Percentiles rank a stretch among this genome's conserved stretches.
Conservation (phyloP, 495 filamentous ascomycete genomes). For the Halenospora varia region DNA sequence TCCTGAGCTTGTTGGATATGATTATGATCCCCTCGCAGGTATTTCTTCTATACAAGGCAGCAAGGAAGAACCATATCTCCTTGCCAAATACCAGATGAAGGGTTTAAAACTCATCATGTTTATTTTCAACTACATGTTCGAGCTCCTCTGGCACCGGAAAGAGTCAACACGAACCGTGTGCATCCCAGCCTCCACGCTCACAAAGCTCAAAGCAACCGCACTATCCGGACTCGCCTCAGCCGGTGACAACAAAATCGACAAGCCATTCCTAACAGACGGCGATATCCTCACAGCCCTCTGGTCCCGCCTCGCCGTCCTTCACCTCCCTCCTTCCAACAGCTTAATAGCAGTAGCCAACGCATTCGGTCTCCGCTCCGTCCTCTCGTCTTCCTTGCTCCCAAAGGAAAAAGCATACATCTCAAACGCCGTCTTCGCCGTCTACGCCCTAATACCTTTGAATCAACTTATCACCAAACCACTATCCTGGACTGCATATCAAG, state of each 20-base stretch:
- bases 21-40: constrained; percentile 29
- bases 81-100: too few relatives aligned
- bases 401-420: constrained; percentile 28
- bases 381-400: constrained; percentile 27
- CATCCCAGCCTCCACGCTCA: not conserved
- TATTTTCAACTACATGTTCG: too few relatives aligned
- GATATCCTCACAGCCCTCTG: constrained; percentile 38
- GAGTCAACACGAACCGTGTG: too few relatives aligned
- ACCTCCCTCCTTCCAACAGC: constrained; percentile 14
- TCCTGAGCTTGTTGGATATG: constrained; percentile 29
- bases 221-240: too few relatives aligned
- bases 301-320: constrained; percentile 19
- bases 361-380: constrained; percentile 17
- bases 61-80: not conserved
- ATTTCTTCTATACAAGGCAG: not conserved
- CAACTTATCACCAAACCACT: constrained; percentile 37
- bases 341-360: constrained; percentile 30
- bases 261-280: constrained; percentile 39
- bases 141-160: too few relatives aligned
- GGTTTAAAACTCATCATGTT: too few relatives aligned
- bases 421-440: constrained; percentile 30
- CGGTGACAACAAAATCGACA: too few relatives aligned
- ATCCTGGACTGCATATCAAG: constrained; percentile 33
- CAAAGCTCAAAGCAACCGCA: too few relatives aligned
- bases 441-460: constrained; percentile 30